These are phyloP conservation scores for Edaphochlamys debaryana DNA, from an alignment of 139 green algal genomes.

Conservation along the genomic window DNA sequence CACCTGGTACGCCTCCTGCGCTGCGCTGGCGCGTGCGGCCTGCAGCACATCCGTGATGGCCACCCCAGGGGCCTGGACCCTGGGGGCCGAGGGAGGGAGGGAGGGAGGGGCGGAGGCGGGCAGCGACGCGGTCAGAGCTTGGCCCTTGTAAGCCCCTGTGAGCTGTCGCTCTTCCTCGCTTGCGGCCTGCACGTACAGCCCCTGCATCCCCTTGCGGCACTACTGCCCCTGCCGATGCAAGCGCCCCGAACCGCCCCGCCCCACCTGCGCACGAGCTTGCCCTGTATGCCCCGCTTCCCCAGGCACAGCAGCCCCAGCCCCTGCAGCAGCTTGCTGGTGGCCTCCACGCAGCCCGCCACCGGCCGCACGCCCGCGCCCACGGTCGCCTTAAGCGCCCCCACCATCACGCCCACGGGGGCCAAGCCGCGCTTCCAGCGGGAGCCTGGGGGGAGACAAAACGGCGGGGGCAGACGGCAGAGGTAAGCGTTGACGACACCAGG, in stretches of 20 bases:
- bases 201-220: too few species aligned
- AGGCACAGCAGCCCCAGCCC: conserved; percentile 79
- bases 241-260: neutral
- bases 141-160: too few species aligned
- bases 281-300: conserved; percentile 84
- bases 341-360: conserved; percentile 70
- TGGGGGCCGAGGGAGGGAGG: too few species aligned
- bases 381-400: conserved; percentile 75
- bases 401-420: conserved; percentile 35
- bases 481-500: too few species aligned
- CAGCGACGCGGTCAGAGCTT: too few species aligned
- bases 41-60: conserved; percentile 45
- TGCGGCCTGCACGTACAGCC: too few species aligned
- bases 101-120: too few species aligned
- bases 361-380: conserved; percentile 72
- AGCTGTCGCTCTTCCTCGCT: too few species aligned
- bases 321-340: conserved; percentile 62
- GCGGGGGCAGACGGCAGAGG: too few species aligned
- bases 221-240: too few species aligned
- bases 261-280: conserved; percentile 75
- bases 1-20: conserved; percentile 17
- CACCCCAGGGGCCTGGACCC: conserved; percentile 73
- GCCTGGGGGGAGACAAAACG: conserved; percentile 14
- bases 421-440: neutral
- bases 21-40: neutral